Evolutionary conservation across 2,329 filamentous ascomycete genomes (phyloP).

Genomic region (Nannizziopsis arthrosporioides): DNA sequence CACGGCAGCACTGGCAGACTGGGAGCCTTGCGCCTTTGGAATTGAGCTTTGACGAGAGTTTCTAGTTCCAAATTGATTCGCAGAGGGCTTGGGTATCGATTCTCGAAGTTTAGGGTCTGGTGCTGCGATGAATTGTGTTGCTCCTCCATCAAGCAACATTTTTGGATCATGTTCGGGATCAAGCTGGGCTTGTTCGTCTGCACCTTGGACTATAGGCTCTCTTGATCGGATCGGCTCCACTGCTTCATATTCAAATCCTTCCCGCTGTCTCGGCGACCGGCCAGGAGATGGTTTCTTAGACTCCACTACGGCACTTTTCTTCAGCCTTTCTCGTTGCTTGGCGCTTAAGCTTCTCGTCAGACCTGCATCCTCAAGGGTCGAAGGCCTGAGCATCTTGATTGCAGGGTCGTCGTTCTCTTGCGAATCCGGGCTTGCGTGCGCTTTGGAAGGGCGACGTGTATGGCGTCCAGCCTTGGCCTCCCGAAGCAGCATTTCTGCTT

Average conservation of each 20-base stretch:
- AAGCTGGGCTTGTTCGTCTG: neutral
- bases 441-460: constrained; percentile 10
- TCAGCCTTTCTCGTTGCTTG: constrained; percentile 13
- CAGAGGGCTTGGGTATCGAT: neutral
- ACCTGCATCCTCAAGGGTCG: constrained; percentile 12
- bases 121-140: constrained; percentile 3
- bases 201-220: neutral
- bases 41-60: neutral
- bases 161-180: neutral
- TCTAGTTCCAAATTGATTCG: constrained; percentile 1
- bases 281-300: constrained; percentile 15
- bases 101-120: neutral
- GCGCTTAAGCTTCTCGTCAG: constrained; percentile 14
- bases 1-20: neutral
- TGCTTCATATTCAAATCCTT: constrained; percentile 12
- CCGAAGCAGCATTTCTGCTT: constrained; percentile 63
- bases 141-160: constrained; percentile 6
- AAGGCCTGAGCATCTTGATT: constrained; percentile 3
- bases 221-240: neutral
- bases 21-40: neutral
- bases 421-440: neutral
- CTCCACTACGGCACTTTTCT: constrained; percentile 14
- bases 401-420: neutral
- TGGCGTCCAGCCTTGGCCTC: constrained; percentile 33
- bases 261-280: constrained; percentile 11